Base-by-base conservation (phyloP, 1,284 basidiomycete species). In the Puccinia horiana region DNA sequence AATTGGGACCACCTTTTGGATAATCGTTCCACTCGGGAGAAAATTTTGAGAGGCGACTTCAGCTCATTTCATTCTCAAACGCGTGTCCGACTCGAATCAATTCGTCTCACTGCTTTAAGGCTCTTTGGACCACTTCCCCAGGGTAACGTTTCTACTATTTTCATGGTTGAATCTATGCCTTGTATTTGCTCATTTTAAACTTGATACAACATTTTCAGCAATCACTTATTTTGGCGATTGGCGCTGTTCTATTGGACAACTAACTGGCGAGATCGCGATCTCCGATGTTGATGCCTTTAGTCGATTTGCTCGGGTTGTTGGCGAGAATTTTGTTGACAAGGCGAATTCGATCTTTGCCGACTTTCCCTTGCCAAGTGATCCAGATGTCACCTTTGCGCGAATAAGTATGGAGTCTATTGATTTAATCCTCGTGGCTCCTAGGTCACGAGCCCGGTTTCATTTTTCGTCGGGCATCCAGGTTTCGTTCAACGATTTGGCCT, bases 161-260 rank as follows among this genome's bases (percentile, higher is more conserved):
- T 54, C 16, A 9, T 26, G 6, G 69, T 42, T 52, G 4, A 26
- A 20, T 4, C 26, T 29, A 16, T 49, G 4, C 12, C 26, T 42
- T 73, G 2, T 29, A 23, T 37, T 44, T 23, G 32, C 12, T 54
- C 2, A 23, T 49, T 54, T 44, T n/a, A 35, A 61, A 32, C n/a
- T 12, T 49, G 1, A 23, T 37, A 35, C 11, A 56, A 76, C 49
- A 42, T 20, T 44, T 18, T 20, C 56, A 76, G 74, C 74, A 32
- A 61, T 61, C 56, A 76, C 74, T 40, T 76, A 76, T 44, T 56
- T 76, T n/a, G 54, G 74, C 16, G 74, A 76, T 76, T 76, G 74
- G 74, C 74, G 74, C 40, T 61, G 52, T 47, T 40, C 32, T 40
- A 52, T 76, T 56, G 74, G 74, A 4, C 49, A 76, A 61, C 54